phyloP scores from a whole-genome alignment of 1,284 basidiomycete genomes.

The Irpex sp. region DNA sequence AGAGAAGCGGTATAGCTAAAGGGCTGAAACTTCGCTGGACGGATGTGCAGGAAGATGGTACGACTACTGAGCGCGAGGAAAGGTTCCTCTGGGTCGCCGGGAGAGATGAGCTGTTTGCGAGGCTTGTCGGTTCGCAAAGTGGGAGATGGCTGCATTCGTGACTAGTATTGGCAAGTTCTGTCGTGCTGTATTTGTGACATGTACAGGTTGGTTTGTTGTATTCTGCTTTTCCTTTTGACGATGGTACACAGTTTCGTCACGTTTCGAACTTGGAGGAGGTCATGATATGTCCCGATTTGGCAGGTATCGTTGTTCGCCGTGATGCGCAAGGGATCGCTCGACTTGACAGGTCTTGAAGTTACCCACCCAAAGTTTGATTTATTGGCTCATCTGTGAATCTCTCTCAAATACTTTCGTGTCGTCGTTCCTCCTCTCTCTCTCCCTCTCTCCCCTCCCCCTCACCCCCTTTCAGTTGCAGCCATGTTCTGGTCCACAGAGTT shows the following conservation, averaged over 20 bases:
- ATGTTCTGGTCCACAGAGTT: slow-evolving; percentile 82
- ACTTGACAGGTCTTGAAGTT: background rate
- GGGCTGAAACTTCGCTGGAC: slow-evolving; percentile 49
- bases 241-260: background rate
- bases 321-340: background rate
- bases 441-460: background rate
- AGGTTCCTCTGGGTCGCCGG: slow-evolving; percentile 57
- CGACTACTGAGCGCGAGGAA: slow-evolving; percentile 38
- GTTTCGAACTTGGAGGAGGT: background rate
- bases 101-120: slow-evolving; percentile 64
- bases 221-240: background rate
- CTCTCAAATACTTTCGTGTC: background rate
- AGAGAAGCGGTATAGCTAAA: slow-evolving; percentile 49
- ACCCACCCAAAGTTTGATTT: background rate
- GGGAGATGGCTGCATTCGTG: slow-evolving; percentile 35
- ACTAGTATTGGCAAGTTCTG: background rate
- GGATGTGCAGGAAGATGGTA: slow-evolving; percentile 25
- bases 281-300: slow-evolving; percentile 4
- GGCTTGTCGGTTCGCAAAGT: slow-evolving; percentile 51
- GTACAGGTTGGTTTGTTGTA: background rate
- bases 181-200: background rate
- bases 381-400: background rate
- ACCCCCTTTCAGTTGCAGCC: background rate
- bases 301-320: slow-evolving; percentile 8
- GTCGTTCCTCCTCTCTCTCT: slow-evolving; percentile 2